Conservation (phyloP, 1,284 basidiomycete species). For the Phenoliferia sp. region DNA sequence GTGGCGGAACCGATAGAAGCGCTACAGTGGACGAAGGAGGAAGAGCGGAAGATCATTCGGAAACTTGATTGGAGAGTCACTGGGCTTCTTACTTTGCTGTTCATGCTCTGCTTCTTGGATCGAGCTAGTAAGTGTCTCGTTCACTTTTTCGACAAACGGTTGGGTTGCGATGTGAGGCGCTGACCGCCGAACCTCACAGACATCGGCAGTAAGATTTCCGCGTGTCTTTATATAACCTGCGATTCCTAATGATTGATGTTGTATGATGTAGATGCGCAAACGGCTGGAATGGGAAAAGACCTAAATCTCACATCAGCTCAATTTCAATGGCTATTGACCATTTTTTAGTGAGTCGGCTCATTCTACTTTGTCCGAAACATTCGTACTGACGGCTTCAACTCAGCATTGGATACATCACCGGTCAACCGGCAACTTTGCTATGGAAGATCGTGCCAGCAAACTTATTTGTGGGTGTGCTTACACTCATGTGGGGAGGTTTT, state of each 20-base stretch:
- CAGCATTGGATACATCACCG: conserved; percentile 37
- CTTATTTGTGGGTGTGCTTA: conserved; percentile 33
- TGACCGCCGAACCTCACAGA: not conserved
- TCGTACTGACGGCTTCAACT: not conserved
- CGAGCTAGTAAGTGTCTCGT: conserved; percentile 13
- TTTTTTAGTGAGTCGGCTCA: conserved; percentile 8
- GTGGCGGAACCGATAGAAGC: too few species aligned
- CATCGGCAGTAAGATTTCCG: conserved; percentile 15
- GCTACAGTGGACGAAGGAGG: not conserved
- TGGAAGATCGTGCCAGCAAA: conserved; percentile 37
- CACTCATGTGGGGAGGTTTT: conserved; percentile 35
- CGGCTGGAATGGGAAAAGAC: conserved; percentile 31
- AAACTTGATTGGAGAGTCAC: not conserved
- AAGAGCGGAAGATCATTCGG: not conserved
- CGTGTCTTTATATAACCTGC: too few species aligned
- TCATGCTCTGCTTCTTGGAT: conserved; percentile 9
- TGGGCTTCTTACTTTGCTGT: not conserved
- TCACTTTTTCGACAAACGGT: too few species aligned
- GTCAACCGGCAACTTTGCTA: conserved; percentile 28
- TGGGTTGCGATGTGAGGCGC: not conserved
- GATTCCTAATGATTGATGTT: not conserved
- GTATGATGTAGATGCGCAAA: conserved; percentile 9
- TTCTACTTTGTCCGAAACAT: not conserved
- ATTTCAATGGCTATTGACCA: conserved; percentile 38
- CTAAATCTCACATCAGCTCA: conserved; percentile 32